Evolutionary conservation across 805 yeast species (phyloP).

Genomic region (Suhomyces tanzawaensis): DNA sequence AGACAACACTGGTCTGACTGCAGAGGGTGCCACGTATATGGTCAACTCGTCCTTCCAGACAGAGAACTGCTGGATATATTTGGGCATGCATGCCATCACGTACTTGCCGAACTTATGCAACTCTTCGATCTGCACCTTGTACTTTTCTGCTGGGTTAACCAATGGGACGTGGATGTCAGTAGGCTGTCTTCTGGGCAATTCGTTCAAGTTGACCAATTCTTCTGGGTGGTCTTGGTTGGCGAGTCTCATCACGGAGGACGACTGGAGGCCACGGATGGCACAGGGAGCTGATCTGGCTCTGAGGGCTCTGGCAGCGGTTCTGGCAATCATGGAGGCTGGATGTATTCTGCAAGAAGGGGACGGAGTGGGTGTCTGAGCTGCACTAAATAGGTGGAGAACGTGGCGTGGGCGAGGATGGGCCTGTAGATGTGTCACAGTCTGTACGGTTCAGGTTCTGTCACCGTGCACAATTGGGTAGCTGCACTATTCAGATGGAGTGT

Average conservation of each 20-base stretch:
- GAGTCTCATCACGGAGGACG: slow-evolving; percentile 3
- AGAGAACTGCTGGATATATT: slow-evolving; percentile 75
- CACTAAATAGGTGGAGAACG: too few species aligned
- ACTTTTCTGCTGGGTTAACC: slow-evolving; percentile 76
- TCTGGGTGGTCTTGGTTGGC: slow-evolving; percentile 8
- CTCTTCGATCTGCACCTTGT: slow-evolving; percentile 62
- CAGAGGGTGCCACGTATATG: slow-evolving; percentile 71
- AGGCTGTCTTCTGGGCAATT: slow-evolving; percentile 38
- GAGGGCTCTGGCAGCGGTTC: slow-evolving; percentile 6
- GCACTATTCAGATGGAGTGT: too few species aligned
- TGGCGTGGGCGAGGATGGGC: too few species aligned
- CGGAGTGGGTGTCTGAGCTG: too few species aligned
- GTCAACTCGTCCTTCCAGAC: slow-evolving; percentile 91
- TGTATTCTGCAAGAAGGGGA: too few species aligned
- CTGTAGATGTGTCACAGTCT: too few species aligned
- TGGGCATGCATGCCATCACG: slow-evolving; percentile 74
- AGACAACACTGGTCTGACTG: slow-evolving; percentile 64
- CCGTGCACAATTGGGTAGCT: too few species aligned
- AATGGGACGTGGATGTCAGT: slow-evolving; percentile 44
- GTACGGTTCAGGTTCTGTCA: too few species aligned
- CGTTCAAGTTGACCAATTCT: slow-evolving; percentile 35
- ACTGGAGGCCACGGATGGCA: slow-evolving; percentile 4
- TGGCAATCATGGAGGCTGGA: slow-evolving; percentile 12
- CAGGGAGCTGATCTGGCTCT: slow-evolving; percentile 4
- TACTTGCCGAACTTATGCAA: slow-evolving; percentile 81